phyloP scores from a whole-genome alignment of 345 rosid genomes.

The Lagerstroemia speciosa region DNA sequence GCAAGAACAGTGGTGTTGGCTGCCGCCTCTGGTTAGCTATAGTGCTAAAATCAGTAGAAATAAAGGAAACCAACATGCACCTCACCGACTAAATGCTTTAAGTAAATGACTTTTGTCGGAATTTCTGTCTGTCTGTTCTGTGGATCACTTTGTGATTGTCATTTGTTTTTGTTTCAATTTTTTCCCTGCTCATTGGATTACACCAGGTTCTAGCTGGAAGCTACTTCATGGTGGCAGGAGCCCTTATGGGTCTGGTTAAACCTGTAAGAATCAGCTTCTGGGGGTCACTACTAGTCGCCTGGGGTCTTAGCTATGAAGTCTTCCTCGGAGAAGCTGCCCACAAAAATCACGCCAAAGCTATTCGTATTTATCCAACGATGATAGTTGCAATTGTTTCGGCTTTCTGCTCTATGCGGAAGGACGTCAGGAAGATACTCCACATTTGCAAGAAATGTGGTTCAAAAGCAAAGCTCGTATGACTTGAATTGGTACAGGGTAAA shows the following conservation, averaged over 20 bases:
- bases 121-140: background rate
- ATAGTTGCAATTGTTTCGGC: constrained; percentile 41
- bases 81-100: no score
- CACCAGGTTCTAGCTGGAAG: constrained; percentile 68
- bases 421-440: constrained; percentile 44
- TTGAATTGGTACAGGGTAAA: background rate
- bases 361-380: constrained; percentile 36
- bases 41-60: background rate
- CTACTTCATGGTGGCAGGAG: constrained; percentile 66
- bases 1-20: background rate
- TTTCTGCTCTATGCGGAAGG: constrained; percentile 50
- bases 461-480: background rate
- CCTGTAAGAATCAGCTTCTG: constrained; percentile 51
- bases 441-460: constrained; percentile 16
- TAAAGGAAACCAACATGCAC: background rate
- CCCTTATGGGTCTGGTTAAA: constrained; percentile 37
- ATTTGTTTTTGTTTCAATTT: background rate
- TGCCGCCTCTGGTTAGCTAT: background rate
- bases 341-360: constrained; percentile 9
- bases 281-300: constrained; percentile 46
- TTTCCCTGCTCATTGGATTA: background rate
- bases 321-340: constrained; percentile 17
- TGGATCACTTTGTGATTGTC: background rate
- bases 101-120: background rate
- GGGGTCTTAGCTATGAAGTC: constrained; percentile 54